Evolutionary conservation across 1,284 basidiomycete species (phyloP), one percentile per base, ranked within the genome.

Genomic region (Fereydounia khargensis): DNA sequence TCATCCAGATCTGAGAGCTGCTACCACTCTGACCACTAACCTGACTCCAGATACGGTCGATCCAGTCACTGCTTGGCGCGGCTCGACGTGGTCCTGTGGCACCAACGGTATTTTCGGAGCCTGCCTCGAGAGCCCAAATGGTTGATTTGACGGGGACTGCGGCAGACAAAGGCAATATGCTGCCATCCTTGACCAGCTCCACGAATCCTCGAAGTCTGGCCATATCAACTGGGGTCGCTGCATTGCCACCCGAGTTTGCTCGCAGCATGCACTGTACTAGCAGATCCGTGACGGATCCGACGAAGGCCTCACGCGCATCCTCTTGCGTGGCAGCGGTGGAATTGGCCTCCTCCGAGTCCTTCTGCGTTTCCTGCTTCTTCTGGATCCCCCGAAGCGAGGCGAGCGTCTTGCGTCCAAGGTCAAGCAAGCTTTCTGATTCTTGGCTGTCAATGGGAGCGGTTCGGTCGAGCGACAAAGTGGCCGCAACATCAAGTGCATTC

Each of bases 401-500:
- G 25, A 41, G 27, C 30, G 39, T 41, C 34, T 35, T 41, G 16
- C 39, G 24, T 24, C 39, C 39, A 16, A 41, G 25, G 21, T 41
- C 39, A 16, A 41, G 30, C 27, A 41, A 17, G 11, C 30, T 22
- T 11, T 31, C 30, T 14, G 13, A n/a, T 11, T 19, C 17, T 16
- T 31, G 34, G n/a, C 22, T 31, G 9, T 30, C 14, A 11, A 28
- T 32, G 27, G 27, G 33, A 16, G 20, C 25, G 16, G 20, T 21
- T 20, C 25, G 18, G 14, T 14, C n/a, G n/a, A 41, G 30, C 13
- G 33, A 44, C 6, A 68, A 49, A 6, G 55, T 61, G 8, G 65
- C 62, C 14, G 51, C 54, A 1, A 56, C 38, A 10, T 54, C 38
- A 1, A 78, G 42, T 3, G 70, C 68, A 8, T 74, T 68, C 3